phyloP scores from a whole-genome alignment of 2,329 filamentous ascomycete species.

The Penicillium italicum region DNA sequence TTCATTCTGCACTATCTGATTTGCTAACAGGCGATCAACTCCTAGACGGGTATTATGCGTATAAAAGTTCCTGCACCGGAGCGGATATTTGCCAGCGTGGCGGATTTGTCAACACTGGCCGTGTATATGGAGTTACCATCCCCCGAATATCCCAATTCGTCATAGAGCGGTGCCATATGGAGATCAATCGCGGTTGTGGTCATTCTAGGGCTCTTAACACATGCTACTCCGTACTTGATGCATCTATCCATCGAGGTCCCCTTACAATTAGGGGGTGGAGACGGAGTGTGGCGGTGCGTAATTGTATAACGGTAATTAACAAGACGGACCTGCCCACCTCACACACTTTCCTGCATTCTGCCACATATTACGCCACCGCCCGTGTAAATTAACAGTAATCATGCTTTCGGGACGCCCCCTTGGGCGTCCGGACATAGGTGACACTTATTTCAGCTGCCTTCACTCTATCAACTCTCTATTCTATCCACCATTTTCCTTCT shows the following conservation, averaged over 20 bases:
- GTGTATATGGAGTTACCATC: not conserved
- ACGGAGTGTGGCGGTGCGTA: conserved; percentile 24
- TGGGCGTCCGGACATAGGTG: conserved; percentile 16
- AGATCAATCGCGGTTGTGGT: not conserved
- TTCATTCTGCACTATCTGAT: not conserved
- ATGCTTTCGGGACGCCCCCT: conserved; percentile 11
- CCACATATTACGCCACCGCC: conserved; percentile 9
- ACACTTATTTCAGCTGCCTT: conserved; percentile 10
- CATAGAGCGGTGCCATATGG: not conserved
- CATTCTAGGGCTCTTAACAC: not conserved
- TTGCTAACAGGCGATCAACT: not conserved
- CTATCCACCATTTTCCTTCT: conserved; percentile 1
- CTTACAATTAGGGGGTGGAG: conserved; percentile 22
- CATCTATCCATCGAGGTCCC: conserved; percentile 8
- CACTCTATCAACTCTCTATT: conserved; percentile 2
- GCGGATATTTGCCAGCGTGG: conserved; percentile 4
- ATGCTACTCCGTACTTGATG: not conserved
- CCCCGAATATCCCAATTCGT: not conserved
- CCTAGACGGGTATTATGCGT: not conserved
- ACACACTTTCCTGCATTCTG: conserved; percentile 2
- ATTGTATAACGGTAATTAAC: conserved; percentile 11
- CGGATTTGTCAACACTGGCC: not conserved
- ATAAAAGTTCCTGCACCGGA: conserved; percentile 4
- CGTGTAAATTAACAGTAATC: conserved; percentile 15
- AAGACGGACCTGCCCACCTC: not conserved